phyloP scores from a whole-genome alignment of 1,139 yeast species.

The Lodderomyces parapsilosis region DNA sequence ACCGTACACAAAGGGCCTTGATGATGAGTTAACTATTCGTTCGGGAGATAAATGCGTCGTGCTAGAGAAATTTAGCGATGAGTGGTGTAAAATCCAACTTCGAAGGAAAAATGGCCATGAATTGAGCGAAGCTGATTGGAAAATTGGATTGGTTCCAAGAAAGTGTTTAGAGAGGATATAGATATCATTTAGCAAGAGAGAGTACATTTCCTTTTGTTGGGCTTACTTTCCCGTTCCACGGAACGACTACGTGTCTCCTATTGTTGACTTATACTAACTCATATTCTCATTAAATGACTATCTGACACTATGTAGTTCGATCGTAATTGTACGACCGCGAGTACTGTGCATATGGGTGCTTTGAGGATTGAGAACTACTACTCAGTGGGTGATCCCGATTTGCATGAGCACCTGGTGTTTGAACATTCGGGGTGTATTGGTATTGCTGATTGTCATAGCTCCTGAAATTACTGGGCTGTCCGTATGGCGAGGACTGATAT shows the following conservation, averaged over 20 bases:
- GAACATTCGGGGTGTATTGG: slow-evolving; percentile 11
- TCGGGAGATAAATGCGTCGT: slow-evolving; percentile 33
- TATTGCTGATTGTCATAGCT: slow-evolving; percentile 14
- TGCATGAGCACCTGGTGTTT: neutral
- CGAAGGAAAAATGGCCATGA: slow-evolving; percentile 12
- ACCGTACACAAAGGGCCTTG: slow-evolving; percentile 26
- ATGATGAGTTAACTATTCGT: slow-evolving; percentile 34
- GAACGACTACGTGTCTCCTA: too few species aligned
- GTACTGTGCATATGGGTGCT: slow-evolving; percentile 13
- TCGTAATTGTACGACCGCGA: neutral
- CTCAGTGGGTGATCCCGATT: slow-evolving; percentile 6
- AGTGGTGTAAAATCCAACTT: slow-evolving; percentile 37
- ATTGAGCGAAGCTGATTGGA: slow-evolving; percentile 5
- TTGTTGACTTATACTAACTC: too few species aligned
- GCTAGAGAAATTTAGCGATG: slow-evolving; percentile 32
- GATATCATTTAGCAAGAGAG: neutral
- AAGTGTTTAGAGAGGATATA: slow-evolving; percentile 25
- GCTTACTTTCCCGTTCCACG: too few species aligned
- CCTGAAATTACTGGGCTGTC: slow-evolving; percentile 10
- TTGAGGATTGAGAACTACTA: slow-evolving; percentile 5
- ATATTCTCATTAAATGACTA: neutral
- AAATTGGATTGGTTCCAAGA: slow-evolving; percentile 36
- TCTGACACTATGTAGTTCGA: neutral
- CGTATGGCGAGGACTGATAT: neutral
- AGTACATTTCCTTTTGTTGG: neutral